These are phyloP conservation scores for Pythium scleroteichum DNA, from an alignment of 352 stramenopile species.

Conservation along the genomic window DNA sequence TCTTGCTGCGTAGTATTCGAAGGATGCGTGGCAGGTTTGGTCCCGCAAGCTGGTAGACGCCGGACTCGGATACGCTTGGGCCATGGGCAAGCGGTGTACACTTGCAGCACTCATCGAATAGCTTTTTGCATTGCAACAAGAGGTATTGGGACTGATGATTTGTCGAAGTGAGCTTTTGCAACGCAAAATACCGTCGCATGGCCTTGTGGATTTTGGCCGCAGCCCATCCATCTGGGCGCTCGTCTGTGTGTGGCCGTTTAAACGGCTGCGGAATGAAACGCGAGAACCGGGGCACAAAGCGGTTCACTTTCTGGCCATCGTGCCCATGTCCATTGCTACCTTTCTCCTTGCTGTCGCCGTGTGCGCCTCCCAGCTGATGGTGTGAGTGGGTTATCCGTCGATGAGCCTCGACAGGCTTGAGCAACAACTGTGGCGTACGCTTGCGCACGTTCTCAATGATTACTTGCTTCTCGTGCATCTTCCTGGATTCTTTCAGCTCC, in stretches of 20 bases:
- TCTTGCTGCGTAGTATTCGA: slow-evolving; percentile 53
- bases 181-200: slow-evolving; percentile 56
- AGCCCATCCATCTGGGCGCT: slow-evolving; percentile 59
- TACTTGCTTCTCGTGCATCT: slow-evolving; percentile 56
- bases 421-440: slow-evolving; percentile 39
- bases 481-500: slow-evolving; percentile 45
- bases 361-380: background rate
- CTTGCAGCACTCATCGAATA: slow-evolving; percentile 80
- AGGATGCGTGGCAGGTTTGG: slow-evolving; percentile 69
- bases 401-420: slow-evolving; percentile 29
- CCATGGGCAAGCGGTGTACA: slow-evolving; percentile 58
- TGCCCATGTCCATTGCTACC: background rate
- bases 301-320: slow-evolving; percentile 11
- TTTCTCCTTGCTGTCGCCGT: slow-evolving; percentile 6
- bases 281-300: slow-evolving; percentile 22
- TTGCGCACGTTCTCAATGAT: slow-evolving; percentile 55
- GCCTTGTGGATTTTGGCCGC: slow-evolving; percentile 52
- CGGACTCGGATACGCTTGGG: slow-evolving; percentile 51
- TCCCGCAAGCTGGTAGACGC: slow-evolving; percentile 60
- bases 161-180: slow-evolving; percentile 42
- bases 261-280: slow-evolving; percentile 49
- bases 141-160: slow-evolving; percentile 50
- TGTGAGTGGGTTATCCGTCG: background rate
- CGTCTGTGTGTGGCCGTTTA: slow-evolving; percentile 20
- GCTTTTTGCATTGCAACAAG: slow-evolving; percentile 55